These are phyloP conservation scores for Breviolum minutum DNA, from an alignment of 73 alveolate genomes.

Conservation along the genomic window DNA sequence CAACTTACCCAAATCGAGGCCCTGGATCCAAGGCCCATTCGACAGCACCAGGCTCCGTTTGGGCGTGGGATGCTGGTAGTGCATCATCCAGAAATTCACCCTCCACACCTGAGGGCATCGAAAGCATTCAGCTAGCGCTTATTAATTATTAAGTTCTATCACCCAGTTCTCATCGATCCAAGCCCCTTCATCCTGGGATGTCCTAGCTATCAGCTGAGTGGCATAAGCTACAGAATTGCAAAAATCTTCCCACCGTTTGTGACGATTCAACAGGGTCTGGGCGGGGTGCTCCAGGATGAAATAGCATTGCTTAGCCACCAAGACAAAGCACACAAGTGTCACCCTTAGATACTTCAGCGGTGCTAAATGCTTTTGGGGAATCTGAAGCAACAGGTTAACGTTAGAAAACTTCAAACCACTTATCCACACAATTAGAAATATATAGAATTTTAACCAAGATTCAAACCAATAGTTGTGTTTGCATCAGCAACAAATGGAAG, in stretches of 20 bases:
- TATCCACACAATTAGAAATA: neutral
- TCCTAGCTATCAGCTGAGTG: neutral
- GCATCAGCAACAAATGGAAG: conserved; percentile 15
- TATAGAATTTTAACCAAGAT: neutral
- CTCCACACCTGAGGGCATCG: no score
- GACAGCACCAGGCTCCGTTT: no score
- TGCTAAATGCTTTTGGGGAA: no score
- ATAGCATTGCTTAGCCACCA: neutral
- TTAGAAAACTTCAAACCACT: neutral
- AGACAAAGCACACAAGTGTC: neutral
- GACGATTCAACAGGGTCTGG: neutral
- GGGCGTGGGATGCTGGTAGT: neutral
- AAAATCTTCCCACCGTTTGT: neutral
- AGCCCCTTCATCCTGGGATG: no score
- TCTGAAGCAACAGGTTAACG: neutral
- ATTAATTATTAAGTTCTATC: no score
- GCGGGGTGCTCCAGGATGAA: conserved; percentile 21
- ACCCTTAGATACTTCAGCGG: no score
- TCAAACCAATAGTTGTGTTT: neutral
- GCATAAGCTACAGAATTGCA: neutral
- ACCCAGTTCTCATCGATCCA: no score
- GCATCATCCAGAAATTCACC: conserved; percentile 62
- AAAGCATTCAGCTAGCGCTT: no score
- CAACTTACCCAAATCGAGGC: no score
- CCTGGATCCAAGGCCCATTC: no score